These are phyloP conservation scores for Mrakia frigida DNA, from an alignment of 768 basidiomycete species.

Conservation along the genomic window DNA sequence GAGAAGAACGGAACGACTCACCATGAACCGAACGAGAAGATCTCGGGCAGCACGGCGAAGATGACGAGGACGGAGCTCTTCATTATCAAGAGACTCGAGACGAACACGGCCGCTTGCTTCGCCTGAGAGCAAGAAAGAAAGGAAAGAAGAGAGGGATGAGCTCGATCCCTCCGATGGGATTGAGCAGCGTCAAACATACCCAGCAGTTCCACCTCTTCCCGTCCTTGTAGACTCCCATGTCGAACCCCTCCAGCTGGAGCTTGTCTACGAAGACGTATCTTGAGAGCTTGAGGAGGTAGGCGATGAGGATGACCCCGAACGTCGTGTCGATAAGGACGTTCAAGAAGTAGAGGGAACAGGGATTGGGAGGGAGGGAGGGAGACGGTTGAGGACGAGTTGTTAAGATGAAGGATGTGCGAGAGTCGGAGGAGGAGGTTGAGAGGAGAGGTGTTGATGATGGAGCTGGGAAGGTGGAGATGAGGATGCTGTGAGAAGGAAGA, in stretches of 20 bases:
- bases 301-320: conserved; percentile 25
- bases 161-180: not conserved
- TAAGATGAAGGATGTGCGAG: not conserved
- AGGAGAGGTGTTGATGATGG: not conserved
- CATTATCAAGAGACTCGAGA: conserved; percentile 25
- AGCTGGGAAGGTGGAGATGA: conserved; percentile 30
- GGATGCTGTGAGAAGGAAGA: not conserved
- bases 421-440: not conserved
- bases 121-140: not conserved
- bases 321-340: conserved; percentile 30
- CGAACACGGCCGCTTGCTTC: conserved; percentile 26
- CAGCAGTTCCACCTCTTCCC: conserved; percentile 7
- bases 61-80: conserved; percentile 28
- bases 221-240: conserved; percentile 18
- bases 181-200: not conserved
- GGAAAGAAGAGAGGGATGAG: not conserved
- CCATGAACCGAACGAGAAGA: conserved; percentile 28
- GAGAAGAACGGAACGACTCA: conserved; percentile 2
- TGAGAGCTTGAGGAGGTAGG: conserved; percentile 9
- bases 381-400: not conserved
- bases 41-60: conserved; percentile 19
- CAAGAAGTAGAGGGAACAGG: conserved; percentile 29
- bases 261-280: conserved; percentile 15
- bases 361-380: conserved; percentile 8
- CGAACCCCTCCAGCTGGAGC: conserved; percentile 15